phyloP scores from a whole-genome alignment of 2,329 filamentous ascomycete genomes.

The Monosporascus sp. region DNA sequence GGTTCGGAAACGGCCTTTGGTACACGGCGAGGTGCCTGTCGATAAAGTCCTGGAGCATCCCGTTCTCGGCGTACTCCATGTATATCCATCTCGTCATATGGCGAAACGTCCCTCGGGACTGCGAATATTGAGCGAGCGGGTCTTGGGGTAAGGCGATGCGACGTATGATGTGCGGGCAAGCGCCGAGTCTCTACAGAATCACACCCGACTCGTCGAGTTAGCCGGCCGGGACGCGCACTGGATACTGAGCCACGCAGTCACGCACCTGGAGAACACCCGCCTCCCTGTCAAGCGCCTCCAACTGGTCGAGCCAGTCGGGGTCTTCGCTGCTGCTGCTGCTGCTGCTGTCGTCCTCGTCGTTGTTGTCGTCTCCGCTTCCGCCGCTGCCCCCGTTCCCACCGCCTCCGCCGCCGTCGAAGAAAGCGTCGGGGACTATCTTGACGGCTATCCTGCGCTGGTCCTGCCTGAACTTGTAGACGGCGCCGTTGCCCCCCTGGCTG shows the following conservation, averaged over 20 bases:
- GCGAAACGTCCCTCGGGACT: not conserved
- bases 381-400: not conserved
- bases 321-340: too few species aligned
- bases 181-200: not conserved
- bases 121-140: not conserved
- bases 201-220: not conserved
- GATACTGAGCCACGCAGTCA: not conserved
- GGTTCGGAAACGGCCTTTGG: not conserved
- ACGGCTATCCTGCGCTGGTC: not conserved
- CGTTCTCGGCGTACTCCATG: not conserved
- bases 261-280: not conserved
- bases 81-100: not conserved
- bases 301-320: not conserved
- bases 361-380: not conserved
- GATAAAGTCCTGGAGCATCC: not conserved
- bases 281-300: not conserved
- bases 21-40: not conserved
- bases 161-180: not conserved
- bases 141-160: not conserved
- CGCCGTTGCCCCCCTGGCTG: not conserved
- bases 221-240: not conserved
- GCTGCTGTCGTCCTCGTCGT: too few species aligned
- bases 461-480: not conserved
- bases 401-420: not conserved
- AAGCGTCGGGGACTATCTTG: not conserved